Evolutionary conservation across 805 yeast genomes (phyloP), one percentile per base, ranked within the genome.

Genomic region (Scheffersomyces stipitis): DNA sequence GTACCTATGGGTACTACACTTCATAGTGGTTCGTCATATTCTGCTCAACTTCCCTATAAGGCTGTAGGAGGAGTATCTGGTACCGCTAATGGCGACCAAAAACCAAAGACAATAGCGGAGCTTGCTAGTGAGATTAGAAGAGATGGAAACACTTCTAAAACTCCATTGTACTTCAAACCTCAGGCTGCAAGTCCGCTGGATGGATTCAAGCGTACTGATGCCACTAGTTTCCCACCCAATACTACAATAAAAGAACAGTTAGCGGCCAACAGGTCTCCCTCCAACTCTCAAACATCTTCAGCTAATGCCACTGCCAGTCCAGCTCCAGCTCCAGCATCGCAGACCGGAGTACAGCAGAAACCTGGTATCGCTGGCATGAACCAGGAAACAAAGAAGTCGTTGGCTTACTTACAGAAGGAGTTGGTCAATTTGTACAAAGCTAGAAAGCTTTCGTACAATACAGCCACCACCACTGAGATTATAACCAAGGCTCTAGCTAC

Each of bases 401-500:
- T 91, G 55, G 78, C 86, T 1, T 84, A 87, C 49, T 64, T 91
- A 38, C 96, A 91, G 62, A 89, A 87, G 51, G 96, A 90, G 55
- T 68, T 91, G 16, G 83, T 87, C 50, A 75, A 81, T 10, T 74
- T 90, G 39, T 84, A 95, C 22, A 86, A 86, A 52, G 86, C 84
- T 38, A 69, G 89, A 42, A 83, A 78, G 48, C 51, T 69, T 29
- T 78, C 87, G 41, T 78, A 82, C 41, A 87, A 84, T 40, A 86
- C 87, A 27, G 89, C 84, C 17, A 80, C 88, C 5, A 87, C 91
- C 34, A 86, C 96, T 0, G 86, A 81, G 41, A 80, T 89, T 37
- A 69, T 90, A 49, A 90, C 96, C 6, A 89, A 86, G 50, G 96
- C 96, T 1, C 71, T 90, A 48, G 96, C 96, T 3, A 85, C 90